Base-by-base conservation (phyloP, 352 stramenopile genomes). In the Globisporangium echinulatum region DNA sequence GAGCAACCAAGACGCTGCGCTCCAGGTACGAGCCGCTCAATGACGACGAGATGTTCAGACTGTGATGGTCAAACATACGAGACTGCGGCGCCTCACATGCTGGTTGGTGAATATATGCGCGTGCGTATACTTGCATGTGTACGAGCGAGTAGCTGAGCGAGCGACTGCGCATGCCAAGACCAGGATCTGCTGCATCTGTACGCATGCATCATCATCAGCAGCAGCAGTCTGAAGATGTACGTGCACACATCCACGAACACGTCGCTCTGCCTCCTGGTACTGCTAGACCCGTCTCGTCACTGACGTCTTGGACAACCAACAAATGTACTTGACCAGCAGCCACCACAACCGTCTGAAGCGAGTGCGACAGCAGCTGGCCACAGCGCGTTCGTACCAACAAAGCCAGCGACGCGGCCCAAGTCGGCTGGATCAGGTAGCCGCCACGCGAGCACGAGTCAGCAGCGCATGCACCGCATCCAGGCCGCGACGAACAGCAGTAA, bases 131-230 rank as follows among this genome's bases (percentile, higher is more conserved):
- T 33, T 33, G 25, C 25, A 33, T 33, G 25, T 33, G 25, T 33
- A 3, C 2, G 25, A 33, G 25, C 25, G 25, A 33, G n/a, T 51
- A 89, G 75, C 69, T 89, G 56, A 74, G 57, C 37, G 75, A 75
- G 33, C 72, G 75, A 8, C 62, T 89, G 17, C 69, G 75, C 37
- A 69, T 70, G 51, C 75, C 79, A 36, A 66, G 74, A 49, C 72
- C 75, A 11, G 70, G 72, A 1, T 75, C 68, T 6, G 68, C 58
- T 36, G 4, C 19, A 13, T 33, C 25, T 33, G 25, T 33, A 39
- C 10, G 3, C 25, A 38, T 17, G 8, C 37, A 19, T 2, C 36
- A 25, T 13, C 60, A 52, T 46, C 44, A 3, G 40, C 38, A 8
- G 3, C 43, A 63, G 38, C 14, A 19, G 42, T 46, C 42, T 10